A percentile compares a stretch with the other conserved stretches of the same genome.
Conservation (phyloP, 208 protist genomes). For the Phytomonas francai region DNA sequence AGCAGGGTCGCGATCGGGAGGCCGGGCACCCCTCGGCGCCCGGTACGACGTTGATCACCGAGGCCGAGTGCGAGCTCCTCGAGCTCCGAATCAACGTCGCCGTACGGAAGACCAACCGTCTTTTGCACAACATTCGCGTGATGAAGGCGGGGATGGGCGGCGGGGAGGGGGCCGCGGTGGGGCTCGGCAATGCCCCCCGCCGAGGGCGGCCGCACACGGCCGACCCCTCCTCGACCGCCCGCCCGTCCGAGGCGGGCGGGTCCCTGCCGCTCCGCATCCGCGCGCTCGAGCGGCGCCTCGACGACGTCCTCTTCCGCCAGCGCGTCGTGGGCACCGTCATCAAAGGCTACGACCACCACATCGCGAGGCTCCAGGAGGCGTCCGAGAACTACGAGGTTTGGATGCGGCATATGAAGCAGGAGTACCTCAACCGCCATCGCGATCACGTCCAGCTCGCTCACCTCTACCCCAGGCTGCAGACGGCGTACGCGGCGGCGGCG, state of each 20-base stretch:
- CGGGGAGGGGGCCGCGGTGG: background rate
- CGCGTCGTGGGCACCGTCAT: conserved; percentile 67
- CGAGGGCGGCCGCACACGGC: background rate
- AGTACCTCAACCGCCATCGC: conserved; percentile 67
- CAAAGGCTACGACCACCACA: conserved; percentile 82
- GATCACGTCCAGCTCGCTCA: conserved; percentile 84
- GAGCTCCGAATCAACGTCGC: conserved; percentile 37
- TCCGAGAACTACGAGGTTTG: conserved; percentile 55
- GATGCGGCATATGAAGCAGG: conserved; percentile 48
- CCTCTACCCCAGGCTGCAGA: conserved; percentile 74
- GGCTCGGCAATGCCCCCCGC: background rate
- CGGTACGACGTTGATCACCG: conserved; percentile 34
- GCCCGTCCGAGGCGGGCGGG: conserved; percentile 24
- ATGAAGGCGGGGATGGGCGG: conserved; percentile 2
- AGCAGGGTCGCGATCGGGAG: conserved; percentile 16
- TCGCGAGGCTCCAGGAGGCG: conserved; percentile 60
- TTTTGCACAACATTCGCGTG: conserved; percentile 33
- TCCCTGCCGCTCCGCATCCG: conserved; percentile 76
- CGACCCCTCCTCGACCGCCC: background rate
- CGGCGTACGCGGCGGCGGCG: conserved; percentile 41
- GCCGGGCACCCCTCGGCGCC: background rate
- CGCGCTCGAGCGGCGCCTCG: conserved; percentile 84
- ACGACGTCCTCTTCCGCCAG: conserved; percentile 87
- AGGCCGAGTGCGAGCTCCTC: conserved; percentile 42
- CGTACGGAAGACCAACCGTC: conserved; percentile 30